Percentiles rank a stretch among this genome's conserved stretches.
These are phyloP conservation scores for Wallemia mellicola DNA, from an alignment of 1,284 basidiomycete genomes.

Conservation along the genomic window DNA sequence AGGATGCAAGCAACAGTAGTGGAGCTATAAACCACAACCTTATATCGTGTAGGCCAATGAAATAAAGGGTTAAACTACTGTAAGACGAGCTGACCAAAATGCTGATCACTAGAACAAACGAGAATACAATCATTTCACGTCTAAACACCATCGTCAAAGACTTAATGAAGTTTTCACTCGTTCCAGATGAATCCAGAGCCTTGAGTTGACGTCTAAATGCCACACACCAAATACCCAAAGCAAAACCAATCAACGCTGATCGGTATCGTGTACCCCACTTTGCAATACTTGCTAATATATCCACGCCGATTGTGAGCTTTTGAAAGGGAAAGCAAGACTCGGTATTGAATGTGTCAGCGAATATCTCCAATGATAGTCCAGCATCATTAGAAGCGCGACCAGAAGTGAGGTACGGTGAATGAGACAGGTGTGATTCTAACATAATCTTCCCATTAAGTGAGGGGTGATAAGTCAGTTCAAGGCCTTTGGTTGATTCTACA, in stretches of 20 bases:
- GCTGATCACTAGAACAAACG: not conserved
- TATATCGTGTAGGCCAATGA: not conserved
- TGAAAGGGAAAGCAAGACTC: not conserved
- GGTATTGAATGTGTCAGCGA: not conserved
- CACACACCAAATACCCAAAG: not conserved
- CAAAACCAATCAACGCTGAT: not conserved
- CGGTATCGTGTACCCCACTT: not conserved
- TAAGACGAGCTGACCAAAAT: not conserved
- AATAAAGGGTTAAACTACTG: not conserved
- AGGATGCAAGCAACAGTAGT: not conserved
- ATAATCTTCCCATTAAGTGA: not conserved
- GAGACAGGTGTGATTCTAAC: not conserved
- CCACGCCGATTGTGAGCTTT: not conserved
- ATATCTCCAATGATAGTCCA: not conserved
- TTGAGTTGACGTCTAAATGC: not conserved
- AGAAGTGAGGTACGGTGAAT: not conserved
- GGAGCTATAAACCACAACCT: not conserved
- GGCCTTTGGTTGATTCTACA: not conserved
- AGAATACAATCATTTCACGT: not conserved
- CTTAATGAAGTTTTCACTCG: not conserved
- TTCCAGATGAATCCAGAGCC: not conserved
- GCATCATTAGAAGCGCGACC: not conserved
- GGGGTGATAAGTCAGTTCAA: not conserved
- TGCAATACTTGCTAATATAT: not conserved
- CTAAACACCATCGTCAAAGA: not conserved